A percentile compares a stretch with the other conserved stretches of the same genome.
Evolutionary conservation across 805 yeast species (phyloP).

Genomic region (Starmerella potacharoeniae): DNA sequence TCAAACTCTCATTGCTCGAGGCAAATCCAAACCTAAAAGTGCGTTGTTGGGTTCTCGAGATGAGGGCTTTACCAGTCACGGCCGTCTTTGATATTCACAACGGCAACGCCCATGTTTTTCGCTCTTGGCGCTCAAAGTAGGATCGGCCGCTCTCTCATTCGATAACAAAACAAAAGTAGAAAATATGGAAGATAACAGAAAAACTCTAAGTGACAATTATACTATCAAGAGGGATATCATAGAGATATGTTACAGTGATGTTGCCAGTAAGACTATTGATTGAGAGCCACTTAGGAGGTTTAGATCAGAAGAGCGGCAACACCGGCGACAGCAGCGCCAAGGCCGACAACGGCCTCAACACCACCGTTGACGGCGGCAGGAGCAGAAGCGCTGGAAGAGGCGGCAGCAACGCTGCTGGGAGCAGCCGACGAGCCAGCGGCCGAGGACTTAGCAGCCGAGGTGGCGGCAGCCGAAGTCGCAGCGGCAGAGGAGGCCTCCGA

Average conservation of each 20-base stretch:
- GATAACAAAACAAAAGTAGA: not conserved
- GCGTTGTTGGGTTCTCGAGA: too few species aligned
- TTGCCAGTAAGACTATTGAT: not conserved
- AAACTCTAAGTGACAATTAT: not conserved
- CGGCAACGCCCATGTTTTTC: too few species aligned
- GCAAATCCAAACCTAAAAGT: too few species aligned
- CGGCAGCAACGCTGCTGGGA: conserved; percentile 6
- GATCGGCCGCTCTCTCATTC: not conserved
- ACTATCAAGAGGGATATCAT: not conserved
- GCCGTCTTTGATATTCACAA: too few species aligned
- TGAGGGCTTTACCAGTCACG: too few species aligned
- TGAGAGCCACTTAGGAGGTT: conserved; percentile 1
- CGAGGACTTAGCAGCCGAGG: conserved; percentile 9
- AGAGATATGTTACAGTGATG: not conserved
- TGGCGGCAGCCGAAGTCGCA: conserved; percentile 2
- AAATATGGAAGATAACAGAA: not conserved
- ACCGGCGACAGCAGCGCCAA: conserved; percentile 23
- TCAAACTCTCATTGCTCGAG: too few species aligned
- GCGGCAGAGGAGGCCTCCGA: conserved; percentile 8
- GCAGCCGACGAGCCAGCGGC: conserved; percentile 10
- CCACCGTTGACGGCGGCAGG: conserved; percentile 18
- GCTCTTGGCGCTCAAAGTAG: too few species aligned
- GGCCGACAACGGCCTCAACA: conserved; percentile 18
- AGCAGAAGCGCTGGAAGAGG: conserved; percentile 10
- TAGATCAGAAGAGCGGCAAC: conserved; percentile 22